Base-by-base conservation (phyloP, 768 basidiomycete species). In the Mycena galericulata region DNA sequence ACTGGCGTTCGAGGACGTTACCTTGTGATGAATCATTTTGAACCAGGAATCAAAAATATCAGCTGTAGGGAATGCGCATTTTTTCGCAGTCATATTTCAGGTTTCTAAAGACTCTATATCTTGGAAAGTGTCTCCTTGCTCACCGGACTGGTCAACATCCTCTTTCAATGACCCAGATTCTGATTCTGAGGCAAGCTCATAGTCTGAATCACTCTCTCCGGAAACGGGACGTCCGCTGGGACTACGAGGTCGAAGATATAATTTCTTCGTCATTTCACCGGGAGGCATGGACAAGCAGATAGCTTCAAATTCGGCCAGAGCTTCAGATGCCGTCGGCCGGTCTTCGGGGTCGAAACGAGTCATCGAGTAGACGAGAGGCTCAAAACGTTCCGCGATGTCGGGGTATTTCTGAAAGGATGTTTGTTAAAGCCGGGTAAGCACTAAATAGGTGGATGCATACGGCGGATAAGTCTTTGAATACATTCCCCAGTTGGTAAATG, bases 401-500 rank as follows among this genome's bases (percentile, higher is more conserved):
- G 41, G 41, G 18, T 43, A 18, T 9, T 43, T 43, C 41, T 43
- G 17, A 7, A 7, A 6, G 18, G 41, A 43, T n/a, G n/a, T n/a
- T n/a, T n/a, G n/a, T 43, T 17, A 43, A 17, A 17, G 20, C 5
- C 8, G 17, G 41, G 41, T 6, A 43, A 18, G n/a, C n/a, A n/a
- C n/a, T n/a, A 18, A 17, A 43, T 5, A 43, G 8, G 6, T 18
- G 9, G 17, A 15, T 17, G 20, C 41, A 17, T 43, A 43, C 41
- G 17, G 6, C 18, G 17, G 18, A 9, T 15, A 43, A 17, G 17
- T 18, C 41, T 17, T 9, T 6, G 58, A 60, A 60, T 9, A 69
- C 62, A 18, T 59, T 67, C 4, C 79, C 77, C 0, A 80, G 49
- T 40, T 76, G 75, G 47, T 74, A 79, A 1, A 79, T 57, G 67